phyloP scores from a whole-genome alignment of 1,284 basidiomycete species.

The Pseudozyma sp. region DNA sequence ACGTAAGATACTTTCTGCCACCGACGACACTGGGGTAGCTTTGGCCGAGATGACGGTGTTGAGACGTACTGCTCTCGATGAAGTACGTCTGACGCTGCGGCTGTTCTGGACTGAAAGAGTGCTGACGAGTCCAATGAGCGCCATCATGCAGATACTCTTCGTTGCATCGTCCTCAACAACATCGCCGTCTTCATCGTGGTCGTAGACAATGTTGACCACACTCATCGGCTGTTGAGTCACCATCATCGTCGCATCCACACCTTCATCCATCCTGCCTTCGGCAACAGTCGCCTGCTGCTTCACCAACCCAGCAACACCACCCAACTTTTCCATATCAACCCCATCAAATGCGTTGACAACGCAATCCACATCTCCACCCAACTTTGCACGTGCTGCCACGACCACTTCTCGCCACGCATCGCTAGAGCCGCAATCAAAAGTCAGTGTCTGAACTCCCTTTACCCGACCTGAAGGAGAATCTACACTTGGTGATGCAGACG shows the following conservation, averaged over 20 bases:
- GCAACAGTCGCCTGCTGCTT: constrained; percentile 2
- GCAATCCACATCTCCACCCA: constrained; percentile 17
- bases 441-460: constrained; percentile 1
- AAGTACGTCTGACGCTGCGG: neutral
- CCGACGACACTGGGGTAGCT: neutral
- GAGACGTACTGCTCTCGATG: neutral
- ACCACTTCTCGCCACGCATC: constrained; percentile 1
- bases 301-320: constrained; percentile 4
- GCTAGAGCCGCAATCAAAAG: neutral
- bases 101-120: neutral
- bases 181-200: neutral
- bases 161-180: neutral
- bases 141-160: constrained; percentile 1
- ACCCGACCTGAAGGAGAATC: neutral
- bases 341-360: constrained; percentile 21
- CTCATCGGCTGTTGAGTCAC: constrained; percentile 4
- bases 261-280: neutral
- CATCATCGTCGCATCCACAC: neutral
- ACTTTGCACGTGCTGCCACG: neutral
- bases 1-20: constrained; percentile 2
- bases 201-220: constrained; percentile 18
- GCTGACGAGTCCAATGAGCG: constrained; percentile 7
- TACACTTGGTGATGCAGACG: neutral
- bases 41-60: constrained; percentile 2
- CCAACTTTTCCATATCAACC: neutral